Percentiles rank a stretch among this genome's conserved stretches.
Conservation (phyloP, 352 stramenopile species). For the Achlya hypogyna region DNA sequence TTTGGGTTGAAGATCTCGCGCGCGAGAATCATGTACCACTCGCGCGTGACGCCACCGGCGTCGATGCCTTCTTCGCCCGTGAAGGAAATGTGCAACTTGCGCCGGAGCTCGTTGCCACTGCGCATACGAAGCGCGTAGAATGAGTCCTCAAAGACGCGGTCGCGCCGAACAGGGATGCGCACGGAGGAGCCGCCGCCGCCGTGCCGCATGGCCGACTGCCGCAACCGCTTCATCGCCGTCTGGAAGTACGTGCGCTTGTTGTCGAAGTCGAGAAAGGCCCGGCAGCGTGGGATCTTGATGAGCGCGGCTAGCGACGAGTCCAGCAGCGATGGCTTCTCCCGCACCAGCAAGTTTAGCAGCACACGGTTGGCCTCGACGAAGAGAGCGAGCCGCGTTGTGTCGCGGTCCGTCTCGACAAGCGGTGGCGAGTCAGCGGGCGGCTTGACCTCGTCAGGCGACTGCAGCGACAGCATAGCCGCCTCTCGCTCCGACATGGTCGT, state of each 20-base stretch:
- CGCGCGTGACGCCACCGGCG: constrained; percentile 95
- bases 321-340: constrained; percentile 93
- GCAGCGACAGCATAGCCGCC: constrained; percentile 53
- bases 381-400: constrained; percentile 62
- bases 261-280: constrained; percentile 97
- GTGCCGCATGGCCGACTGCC: constrained; percentile 68
- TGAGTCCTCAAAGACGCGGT: constrained; percentile 98
- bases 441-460: constrained; percentile 28
- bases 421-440: background rate
- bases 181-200: constrained; percentile 87
- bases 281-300: constrained; percentile 92
- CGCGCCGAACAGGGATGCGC: constrained; percentile 84
- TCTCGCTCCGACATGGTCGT: constrained; percentile 40
- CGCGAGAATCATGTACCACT: constrained; percentile 98
- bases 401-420: constrained; percentile 30
- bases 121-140: constrained; percentile 96
- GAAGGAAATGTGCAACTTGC: constrained; percentile 98
- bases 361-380: constrained; percentile 96
- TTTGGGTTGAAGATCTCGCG: constrained; percentile 99
- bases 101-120: constrained; percentile 94
- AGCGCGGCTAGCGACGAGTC: constrained; percentile 93
- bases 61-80: constrained; percentile 97
- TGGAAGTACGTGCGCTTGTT: constrained; percentile 99
- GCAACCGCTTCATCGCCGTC: constrained; percentile 87
- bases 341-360: constrained; percentile 96